phyloP scores from a whole-genome alignment of 139 green algal genomes.

The Chlorella vulgaris region DNA sequence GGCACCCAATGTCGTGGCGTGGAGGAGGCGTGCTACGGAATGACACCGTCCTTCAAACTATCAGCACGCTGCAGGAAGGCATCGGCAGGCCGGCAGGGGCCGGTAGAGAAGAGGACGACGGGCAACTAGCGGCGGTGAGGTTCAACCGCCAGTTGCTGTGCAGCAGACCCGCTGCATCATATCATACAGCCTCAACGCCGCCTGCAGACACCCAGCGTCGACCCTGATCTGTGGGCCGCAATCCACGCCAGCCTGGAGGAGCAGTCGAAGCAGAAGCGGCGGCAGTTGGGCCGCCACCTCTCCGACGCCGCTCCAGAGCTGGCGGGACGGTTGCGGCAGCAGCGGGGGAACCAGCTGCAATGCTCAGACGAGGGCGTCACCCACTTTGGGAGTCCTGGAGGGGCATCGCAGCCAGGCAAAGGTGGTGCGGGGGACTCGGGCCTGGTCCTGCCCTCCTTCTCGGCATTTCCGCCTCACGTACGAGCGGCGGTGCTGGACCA shows the following conservation, averaged over 20 bases:
- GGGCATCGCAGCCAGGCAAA: not conserved
- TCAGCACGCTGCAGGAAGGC: no score
- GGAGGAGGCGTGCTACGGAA: no score
- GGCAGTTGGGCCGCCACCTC: constrained; percentile 17
- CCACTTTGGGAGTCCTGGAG: not conserved
- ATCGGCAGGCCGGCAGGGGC: no score
- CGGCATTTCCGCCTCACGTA: constrained; percentile 1
- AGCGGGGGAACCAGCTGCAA: not conserved
- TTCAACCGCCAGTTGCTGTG: no score
- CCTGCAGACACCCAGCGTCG: constrained; percentile 10
- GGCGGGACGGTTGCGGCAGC: constrained; percentile 6
- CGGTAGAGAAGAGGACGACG: no score
- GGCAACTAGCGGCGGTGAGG: no score
- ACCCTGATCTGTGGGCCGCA: constrained; percentile 18
- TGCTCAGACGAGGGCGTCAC: constrained; percentile 13
- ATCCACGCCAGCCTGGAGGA: constrained; percentile 14
- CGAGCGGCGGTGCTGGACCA: constrained; percentile 26
- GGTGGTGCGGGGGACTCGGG: constrained; percentile 2
- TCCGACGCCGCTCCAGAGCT: not conserved
- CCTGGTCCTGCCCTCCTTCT: constrained; percentile 13
- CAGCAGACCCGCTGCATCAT: no score
- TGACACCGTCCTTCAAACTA: no score
- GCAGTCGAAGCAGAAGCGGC: constrained; percentile 16
- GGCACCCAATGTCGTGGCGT: no score
- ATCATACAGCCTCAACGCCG: no score